phyloP scores from a whole-genome alignment of 495 filamentous ascomycete genomes.

The Acidiella bohemica region DNA sequence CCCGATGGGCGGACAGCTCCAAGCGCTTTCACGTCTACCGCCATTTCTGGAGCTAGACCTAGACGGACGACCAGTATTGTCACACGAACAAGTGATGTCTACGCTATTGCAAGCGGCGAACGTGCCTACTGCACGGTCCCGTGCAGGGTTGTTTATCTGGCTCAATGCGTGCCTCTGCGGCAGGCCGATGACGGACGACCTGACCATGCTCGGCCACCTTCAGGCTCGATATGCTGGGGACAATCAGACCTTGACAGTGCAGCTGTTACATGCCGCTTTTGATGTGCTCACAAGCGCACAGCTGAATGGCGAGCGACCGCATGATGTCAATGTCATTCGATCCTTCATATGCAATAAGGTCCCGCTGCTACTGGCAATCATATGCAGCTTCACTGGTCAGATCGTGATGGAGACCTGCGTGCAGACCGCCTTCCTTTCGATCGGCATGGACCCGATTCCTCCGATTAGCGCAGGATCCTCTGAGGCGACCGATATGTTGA shows the following conservation, averaged over 20 bases:
- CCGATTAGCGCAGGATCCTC: conserved; percentile 62
- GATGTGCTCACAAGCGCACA: conserved; percentile 79
- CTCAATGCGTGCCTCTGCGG: conserved; percentile 70
- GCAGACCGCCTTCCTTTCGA: conserved; percentile 61
- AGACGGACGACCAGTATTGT: conserved; percentile 10
- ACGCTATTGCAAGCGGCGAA: conserved; percentile 38
- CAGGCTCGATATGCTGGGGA: conserved; percentile 77
- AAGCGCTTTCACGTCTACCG: conserved; percentile 3
- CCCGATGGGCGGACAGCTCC: conserved; percentile 7
- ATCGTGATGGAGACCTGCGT: conserved; percentile 67
- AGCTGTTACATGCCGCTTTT: conserved; percentile 76
- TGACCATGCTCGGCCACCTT: conserved; percentile 60
- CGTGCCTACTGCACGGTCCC: conserved; percentile 55
- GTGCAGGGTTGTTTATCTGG: conserved; percentile 86
- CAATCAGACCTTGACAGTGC: conserved; percentile 55
- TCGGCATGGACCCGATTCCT: conserved; percentile 61
- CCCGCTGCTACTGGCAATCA: conserved; percentile 57
- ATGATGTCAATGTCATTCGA: conserved; percentile 63
- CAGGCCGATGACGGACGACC: conserved; percentile 72
- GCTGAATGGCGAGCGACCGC: conserved; percentile 58
- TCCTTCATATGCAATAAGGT: conserved; percentile 92
- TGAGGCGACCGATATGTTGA: conserved; percentile 45
- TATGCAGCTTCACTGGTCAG: conserved; percentile 46
- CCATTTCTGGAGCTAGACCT: conserved; percentile 16
- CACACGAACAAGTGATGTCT: conserved; percentile 14